These are phyloP conservation scores for Trichoderma koningii DNA, from an alignment of 2,329 filamentous ascomycete genomes.

Conservation along the genomic window DNA sequence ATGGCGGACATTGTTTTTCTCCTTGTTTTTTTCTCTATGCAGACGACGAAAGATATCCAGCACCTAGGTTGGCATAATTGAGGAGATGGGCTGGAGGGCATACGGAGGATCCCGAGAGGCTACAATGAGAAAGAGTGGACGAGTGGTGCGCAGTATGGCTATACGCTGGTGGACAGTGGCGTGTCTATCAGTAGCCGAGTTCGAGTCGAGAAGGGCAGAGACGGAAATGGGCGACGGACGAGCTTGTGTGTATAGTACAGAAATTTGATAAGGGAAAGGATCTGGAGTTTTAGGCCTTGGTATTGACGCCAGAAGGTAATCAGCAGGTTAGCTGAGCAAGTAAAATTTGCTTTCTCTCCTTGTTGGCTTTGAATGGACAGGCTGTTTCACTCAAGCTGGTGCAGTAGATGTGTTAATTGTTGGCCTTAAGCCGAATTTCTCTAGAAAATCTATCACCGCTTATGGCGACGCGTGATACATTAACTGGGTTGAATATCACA, in stretches of 20 bases:
- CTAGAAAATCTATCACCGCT: not conserved
- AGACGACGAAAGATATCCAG: constrained; percentile 24
- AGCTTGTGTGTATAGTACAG: constrained; percentile 22
- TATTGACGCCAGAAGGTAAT: constrained; percentile 18
- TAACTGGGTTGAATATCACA: not conserved
- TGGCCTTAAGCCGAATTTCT: not conserved
- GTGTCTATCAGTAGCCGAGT: constrained; percentile 9
- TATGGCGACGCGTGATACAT: not conserved
- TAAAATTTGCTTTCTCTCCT: constrained; percentile 13
- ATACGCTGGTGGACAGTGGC: constrained; percentile 14
- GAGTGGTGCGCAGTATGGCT: constrained; percentile 1
- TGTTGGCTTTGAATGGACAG: not conserved
- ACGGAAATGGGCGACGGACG: constrained; percentile 5
- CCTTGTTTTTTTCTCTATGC: constrained; percentile 6
- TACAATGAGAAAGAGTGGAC: not conserved
- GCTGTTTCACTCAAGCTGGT: too few relatives aligned
- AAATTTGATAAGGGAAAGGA: constrained; percentile 23
- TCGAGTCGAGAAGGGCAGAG: constrained; percentile 20
- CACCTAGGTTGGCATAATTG: constrained; percentile 25
- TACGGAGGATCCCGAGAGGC: not conserved
- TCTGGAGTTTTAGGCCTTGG: constrained; percentile 27
- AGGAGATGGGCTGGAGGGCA: constrained; percentile 14
- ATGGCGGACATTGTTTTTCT: constrained; percentile 12
- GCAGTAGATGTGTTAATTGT: not conserved
- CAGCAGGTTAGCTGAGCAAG: constrained; percentile 19